Conservation (phyloP, 1,284 basidiomycete species). For the Cutaneotrichosporon sp. region DNA sequence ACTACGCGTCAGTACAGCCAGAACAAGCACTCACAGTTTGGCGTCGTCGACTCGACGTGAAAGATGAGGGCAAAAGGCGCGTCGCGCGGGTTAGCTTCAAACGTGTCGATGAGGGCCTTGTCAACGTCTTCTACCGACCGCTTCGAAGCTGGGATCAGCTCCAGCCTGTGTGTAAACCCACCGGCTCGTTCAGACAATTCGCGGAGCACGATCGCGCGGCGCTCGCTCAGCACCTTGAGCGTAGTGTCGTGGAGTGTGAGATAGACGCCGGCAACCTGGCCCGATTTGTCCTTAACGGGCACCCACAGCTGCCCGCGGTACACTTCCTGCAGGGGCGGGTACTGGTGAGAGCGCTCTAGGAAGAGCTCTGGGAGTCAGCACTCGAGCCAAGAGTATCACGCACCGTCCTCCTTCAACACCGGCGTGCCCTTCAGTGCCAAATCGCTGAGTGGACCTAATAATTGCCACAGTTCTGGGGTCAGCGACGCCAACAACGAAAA, state of each 20-base stretch:
- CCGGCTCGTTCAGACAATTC: constrained; percentile 49
- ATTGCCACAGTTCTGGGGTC: constrained; percentile 40
- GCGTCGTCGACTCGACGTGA: constrained; percentile 33
- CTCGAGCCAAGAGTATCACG: constrained; percentile 12
- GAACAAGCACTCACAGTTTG: background rate
- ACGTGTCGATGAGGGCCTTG: constrained; percentile 39
- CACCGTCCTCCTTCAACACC: constrained; percentile 46
- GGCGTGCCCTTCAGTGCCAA: constrained; percentile 44
- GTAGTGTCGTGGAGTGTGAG: constrained; percentile 44
- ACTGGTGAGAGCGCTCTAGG: constrained; percentile 4
- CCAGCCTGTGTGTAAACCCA: constrained; percentile 27
- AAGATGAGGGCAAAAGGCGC: constrained; percentile 43
- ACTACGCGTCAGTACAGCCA: background rate
- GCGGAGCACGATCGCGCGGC: constrained; percentile 34
- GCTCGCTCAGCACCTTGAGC: constrained; percentile 38
- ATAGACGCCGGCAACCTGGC: constrained; percentile 43
- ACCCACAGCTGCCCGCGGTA: constrained; percentile 47
- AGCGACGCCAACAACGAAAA: background rate
- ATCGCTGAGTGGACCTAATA: constrained; percentile 45
- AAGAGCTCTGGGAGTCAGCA: constrained; percentile 34
- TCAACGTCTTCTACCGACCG: constrained; percentile 44
- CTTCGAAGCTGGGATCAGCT: constrained; percentile 30
- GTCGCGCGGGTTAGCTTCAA: constrained; percentile 12
- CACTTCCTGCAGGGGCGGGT: constrained; percentile 23
- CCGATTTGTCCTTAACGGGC: constrained; percentile 42